Base-by-base conservation (phyloP, 2,329 filamentous ascomycete genomes). In the Aspergillus proliferans region DNA sequence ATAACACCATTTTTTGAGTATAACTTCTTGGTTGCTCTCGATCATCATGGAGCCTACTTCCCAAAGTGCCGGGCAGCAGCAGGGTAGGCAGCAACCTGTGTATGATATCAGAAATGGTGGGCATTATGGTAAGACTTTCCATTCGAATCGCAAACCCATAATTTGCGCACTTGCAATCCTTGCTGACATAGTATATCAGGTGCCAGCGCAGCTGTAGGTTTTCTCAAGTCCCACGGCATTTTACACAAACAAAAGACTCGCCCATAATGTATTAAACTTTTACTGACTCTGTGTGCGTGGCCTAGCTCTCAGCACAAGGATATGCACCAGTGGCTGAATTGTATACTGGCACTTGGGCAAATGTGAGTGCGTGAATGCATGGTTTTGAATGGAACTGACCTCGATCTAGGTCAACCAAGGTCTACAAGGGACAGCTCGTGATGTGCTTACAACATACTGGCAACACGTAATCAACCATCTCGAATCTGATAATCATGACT, bases 371-470 rank as follows among this genome's bases (percentile, higher is more conserved):
- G 12, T 40, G 9, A 39, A 18, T 28, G 12, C 24, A 43, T 43
- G 26, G 10, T 43, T 14, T 26, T 28, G 41, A 6, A 43, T 14
- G 24, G 41, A 6, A 18, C 24, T 22, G 19, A 30, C 15, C 10
- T 52, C 40, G 46, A 53, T 71, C 48, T 63, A 94, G 88, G 89
- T 97, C 57, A 95, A 95, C 65, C 93, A 98, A 80, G 93, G 93
- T 45, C 80, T 98, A 43, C 87, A 85, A 50, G 91, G 90, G 53
- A 86, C 87, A 54, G 95, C 96, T 71, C 92, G 95, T 68, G 93
- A 98, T 69, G 96, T 97, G 63, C 78, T 98, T 61, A 96, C 94
- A 40, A 96, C 92, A 5, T 98, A 98, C 75, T 98, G 93, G 93
- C 93, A 98, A 71, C 92, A 98, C 65, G 93, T 91, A 54, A 95